Evolutionary conservation across 768 basidiomycete genomes (phyloP).

Genomic region (Xerocomellus intermedius): DNA sequence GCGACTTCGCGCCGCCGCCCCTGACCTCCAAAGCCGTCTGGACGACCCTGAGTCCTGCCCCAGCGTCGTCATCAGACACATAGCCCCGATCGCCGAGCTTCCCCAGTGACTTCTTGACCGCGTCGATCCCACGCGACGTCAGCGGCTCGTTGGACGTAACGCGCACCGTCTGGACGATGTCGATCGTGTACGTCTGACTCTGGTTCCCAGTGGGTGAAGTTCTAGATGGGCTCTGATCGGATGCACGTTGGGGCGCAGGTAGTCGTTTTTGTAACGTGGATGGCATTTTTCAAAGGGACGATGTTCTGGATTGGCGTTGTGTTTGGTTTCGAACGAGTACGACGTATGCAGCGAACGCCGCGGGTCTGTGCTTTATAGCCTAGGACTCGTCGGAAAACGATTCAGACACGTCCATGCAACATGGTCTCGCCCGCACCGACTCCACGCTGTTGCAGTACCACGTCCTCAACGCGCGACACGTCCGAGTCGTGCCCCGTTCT

Average conservation of each 20-base stretch:
- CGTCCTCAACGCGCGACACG: constrained; percentile 18
- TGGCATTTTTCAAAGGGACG: constrained; percentile 11
- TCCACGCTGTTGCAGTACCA: constrained; percentile 18
- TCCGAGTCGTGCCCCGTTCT: constrained; percentile 14
- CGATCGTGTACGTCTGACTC: constrained; percentile 26
- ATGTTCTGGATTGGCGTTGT: background rate
- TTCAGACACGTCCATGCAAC: constrained; percentile 14
- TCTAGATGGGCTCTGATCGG: constrained; percentile 11
- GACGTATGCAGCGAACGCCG: constrained; percentile 2
- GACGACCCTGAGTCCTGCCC: constrained; percentile 25
- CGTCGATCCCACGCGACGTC: constrained; percentile 26
- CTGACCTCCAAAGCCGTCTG: constrained; percentile 26
- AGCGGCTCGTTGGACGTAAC: constrained; percentile 29
- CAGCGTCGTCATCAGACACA: constrained; percentile 29
- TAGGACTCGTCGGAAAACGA: background rate
- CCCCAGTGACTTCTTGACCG: constrained; percentile 30
- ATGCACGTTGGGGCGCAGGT: constrained; percentile 7
- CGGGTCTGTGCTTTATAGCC: constrained; percentile 23
- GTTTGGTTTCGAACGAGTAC: background rate
- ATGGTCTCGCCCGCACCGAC: constrained; percentile 14
- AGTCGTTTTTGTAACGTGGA: constrained; percentile 20
- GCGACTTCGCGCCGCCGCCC: constrained; percentile 5
- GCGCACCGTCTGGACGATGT: constrained; percentile 31
- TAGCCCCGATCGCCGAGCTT: constrained; percentile 29
- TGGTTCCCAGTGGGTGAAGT: background rate